Conservation (phyloP, 306 rosid species). For the Sphenostylis stenocarpa region DNA sequence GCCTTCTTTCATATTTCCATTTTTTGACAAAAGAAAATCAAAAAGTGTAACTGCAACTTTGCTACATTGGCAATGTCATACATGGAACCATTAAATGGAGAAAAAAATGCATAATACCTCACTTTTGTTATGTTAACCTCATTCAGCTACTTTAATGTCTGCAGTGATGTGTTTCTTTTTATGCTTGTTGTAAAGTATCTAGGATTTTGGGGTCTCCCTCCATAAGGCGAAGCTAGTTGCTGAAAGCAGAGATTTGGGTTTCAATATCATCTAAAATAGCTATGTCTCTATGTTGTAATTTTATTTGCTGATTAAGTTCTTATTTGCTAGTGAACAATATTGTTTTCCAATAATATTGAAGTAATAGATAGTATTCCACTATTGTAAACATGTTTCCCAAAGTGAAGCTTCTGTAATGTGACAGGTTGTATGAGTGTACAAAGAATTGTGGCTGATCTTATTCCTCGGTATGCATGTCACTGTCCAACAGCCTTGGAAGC, state of each 20-base stretch:
- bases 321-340: not conserved
- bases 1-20: not conserved
- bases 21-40: not conserved
- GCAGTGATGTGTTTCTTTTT: constrained; percentile 1
- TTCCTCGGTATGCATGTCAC: constrained; percentile 84
- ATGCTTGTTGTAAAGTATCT: constrained; percentile 23
- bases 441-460: constrained; percentile 82
- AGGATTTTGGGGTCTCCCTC: constrained; percentile 2
- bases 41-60: constrained; percentile 20
- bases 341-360: constrained; percentile 15
- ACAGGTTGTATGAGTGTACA: constrained; percentile 84
- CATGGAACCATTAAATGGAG: not conserved
- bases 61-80: not conserved
- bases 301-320: not conserved
- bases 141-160: constrained; percentile 16
- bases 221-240: constrained; percentile 1
- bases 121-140: not conserved
- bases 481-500: constrained; percentile 91
- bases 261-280: constrained; percentile 9
- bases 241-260: constrained; percentile 19
- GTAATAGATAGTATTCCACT: constrained; percentile 6
- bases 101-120: not conserved
- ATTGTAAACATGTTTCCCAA: constrained; percentile 35
- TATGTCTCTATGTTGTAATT: not conserved
- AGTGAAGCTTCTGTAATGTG: constrained; percentile 24